Evolutionary conservation across 2,329 filamentous ascomycete species (phyloP).

Genomic region (Grosmannia clavigera): DNA sequence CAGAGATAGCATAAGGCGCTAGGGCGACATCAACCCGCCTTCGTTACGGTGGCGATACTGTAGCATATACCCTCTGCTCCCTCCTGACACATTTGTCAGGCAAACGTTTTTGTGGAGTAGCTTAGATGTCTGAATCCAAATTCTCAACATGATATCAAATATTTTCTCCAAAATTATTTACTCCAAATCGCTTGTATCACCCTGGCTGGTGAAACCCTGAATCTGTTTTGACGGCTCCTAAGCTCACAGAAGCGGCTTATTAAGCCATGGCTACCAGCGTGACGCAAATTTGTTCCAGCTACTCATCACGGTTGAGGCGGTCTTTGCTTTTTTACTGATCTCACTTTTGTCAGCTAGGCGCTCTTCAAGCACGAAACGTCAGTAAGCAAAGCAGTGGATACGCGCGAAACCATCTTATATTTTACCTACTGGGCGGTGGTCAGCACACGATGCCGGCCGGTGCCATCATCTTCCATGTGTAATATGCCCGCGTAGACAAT

Average conservation of each 20-base stretch:
- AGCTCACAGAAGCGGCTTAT: constrained; percentile 14
- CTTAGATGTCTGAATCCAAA: no score
- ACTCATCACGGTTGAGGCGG: constrained; percentile 29
- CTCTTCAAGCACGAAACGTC: constrained; percentile 46
- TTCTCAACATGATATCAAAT: not conserved
- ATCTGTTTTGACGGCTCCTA: not conserved
- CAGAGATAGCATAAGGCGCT: not conserved
- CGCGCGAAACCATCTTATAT: constrained; percentile 59
- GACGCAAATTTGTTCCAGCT: constrained; percentile 30
- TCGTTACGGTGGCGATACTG: no score
- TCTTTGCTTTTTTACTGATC: constrained; percentile 37
- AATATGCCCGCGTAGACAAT: constrained; percentile 42
- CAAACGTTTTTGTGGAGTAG: no score
- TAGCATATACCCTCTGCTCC: no score
- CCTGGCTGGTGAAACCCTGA: not conserved
- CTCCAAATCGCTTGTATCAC: not conserved
- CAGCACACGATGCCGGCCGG: constrained; percentile 45
- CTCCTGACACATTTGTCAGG: no score
- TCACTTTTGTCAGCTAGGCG: constrained; percentile 36
- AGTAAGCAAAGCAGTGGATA: constrained; percentile 44
- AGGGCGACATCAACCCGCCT: no score
- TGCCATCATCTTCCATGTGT: constrained; percentile 34
- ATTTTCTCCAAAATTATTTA: not conserved
- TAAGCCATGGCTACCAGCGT: constrained; percentile 32
- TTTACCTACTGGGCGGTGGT: constrained; percentile 53